Evolutionary conservation across 2,329 filamentous ascomycete genomes (phyloP), one percentile per base, ranked within the genome.

Genomic region (Phialophora expanda): DNA sequence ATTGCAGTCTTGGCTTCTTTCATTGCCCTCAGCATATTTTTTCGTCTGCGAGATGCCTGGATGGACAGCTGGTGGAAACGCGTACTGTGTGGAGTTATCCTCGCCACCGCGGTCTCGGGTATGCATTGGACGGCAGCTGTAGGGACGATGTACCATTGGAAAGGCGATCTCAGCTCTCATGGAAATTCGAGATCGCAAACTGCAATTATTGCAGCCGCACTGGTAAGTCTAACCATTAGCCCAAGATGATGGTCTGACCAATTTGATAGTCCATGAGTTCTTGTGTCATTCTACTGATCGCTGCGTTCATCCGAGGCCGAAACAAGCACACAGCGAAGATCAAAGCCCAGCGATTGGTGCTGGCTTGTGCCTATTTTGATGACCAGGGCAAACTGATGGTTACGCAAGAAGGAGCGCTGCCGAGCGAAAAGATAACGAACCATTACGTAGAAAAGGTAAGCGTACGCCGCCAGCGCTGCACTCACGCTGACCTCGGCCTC

Each of bases 111-210:
- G 48, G 90, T 95, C 1, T 93, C 89, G 9, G 91, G 90, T 0
- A 95, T 96, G 92, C 92, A 96, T 78, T 96, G 91, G 90, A 89
- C 89, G 63, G 92, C 90, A 34, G 85, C 89, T 3, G 83, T 86
- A 11, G 90, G 90, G 17, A 95, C 91, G 3, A 75, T 77, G 8
- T 95, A 93, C 75, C 83, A 82, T 51, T 77, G 91, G 59, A 76
- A 84, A 69, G 75, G 81, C 53, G 75, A 83, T 59, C 79, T 81
- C 56, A 70, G 34, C 17, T 58, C 60, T 30, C 67, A 67, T 28
- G 65, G 67, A n/a, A 65, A 59, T 41, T 60, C 61, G 7, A 65
- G 88, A 57, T 87, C 87, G 61, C 84, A 86, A 4, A 91, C 89
- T 24, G 85, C 93, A 12, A 88, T 93, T 61, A 85, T 94, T 32